Evolutionary conservation across 2,329 filamentous ascomycete species (phyloP), one percentile per base, ranked within the genome.

Genomic region (Verticillium dahliae): DNA sequence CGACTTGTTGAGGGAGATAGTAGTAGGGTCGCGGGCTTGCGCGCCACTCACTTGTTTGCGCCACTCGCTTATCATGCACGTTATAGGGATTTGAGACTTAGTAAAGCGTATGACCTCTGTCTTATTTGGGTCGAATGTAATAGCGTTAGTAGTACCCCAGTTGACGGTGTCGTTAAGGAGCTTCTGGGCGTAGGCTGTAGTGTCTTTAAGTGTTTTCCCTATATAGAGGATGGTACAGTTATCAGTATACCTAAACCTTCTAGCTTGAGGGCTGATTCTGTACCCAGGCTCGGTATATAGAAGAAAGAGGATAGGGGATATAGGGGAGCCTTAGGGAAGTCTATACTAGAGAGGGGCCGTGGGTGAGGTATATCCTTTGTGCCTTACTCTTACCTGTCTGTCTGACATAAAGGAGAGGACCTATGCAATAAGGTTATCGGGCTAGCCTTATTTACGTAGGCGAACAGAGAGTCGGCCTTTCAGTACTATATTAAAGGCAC

Each of bases 81-180:
- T 59, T 56, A 14, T 56, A 9, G 52, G 52, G 52, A 22, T 56
- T 56, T 22, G 52, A 35, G 52, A 62, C 41, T 35, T 55, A 4
- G 60, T 59, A 57, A 69, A 67, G 54, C 69, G 62, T n/a, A 69
- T 67, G 2, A 67, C 62, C 56, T 69, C 62, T 31, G 65, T 67
- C 55, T 69, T 69, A 6, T 57, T 60, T 7, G 57, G 62, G 59
- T 66, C 62, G 55, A 69, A 69, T 9, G 62, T 60, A 39, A 69
- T 60, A 18, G 58, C 63, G 38, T 67, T 66, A 3, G 50, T 59
- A 15, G 45, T 56, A 10, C 68, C 66, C 64, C 62, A 67, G 11
- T 57, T 33, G 11, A 64, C 41, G 6, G 66, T 60, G 31, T 64
- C 60, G 33, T 60, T 35, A 2, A 65, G 52, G n/a, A 60, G 50